Conservation (phyloP, 2,329 filamentous ascomycete species). For the Fusarium kyushuense region DNA sequence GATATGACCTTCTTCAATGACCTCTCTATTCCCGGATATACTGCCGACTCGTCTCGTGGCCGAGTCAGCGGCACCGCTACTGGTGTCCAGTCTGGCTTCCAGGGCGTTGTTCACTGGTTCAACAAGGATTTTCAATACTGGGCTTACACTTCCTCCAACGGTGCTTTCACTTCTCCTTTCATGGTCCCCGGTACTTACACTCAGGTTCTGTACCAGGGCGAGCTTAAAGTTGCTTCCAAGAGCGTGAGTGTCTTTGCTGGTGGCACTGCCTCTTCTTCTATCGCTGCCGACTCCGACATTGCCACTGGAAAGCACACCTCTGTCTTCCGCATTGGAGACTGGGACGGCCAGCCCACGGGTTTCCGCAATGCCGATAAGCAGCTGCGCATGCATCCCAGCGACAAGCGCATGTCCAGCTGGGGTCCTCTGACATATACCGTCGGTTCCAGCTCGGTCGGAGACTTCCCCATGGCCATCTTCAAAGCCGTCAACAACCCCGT, state of each 20-base stretch:
- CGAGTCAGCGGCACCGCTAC: conserved; percentile 70
- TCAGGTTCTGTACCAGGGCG: conserved; percentile 73
- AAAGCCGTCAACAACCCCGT: conserved; percentile 69
- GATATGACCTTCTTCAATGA: conserved; percentile 71
- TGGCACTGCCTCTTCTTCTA: conserved; percentile 61
- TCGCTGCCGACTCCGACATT: conserved; percentile 61
- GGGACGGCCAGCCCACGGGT: conserved; percentile 72
- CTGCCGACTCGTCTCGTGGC: conserved; percentile 67
- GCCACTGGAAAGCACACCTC: conserved; percentile 61
- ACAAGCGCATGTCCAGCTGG: conserved; percentile 73
- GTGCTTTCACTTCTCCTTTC: conserved; percentile 71
- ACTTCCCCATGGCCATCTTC: conserved; percentile 76
- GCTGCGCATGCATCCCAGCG: conserved; percentile 75
- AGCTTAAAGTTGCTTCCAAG: conserved; percentile 65
- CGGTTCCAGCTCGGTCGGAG: conserved; percentile 62
- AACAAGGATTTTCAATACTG: conserved; percentile 74
- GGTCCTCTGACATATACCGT: conserved; percentile 71
- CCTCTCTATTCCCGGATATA: conserved; percentile 69
- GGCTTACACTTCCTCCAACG: conserved; percentile 66
- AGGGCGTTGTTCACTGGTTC: conserved; percentile 74
- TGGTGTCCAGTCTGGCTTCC: conserved; percentile 64
- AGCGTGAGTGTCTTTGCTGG: conserved; percentile 64
- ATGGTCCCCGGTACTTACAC: conserved; percentile 78
- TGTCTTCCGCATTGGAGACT: conserved; percentile 73
- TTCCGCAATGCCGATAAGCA: conserved; percentile 77